A percentile compares a stretch with the other conserved stretches of the same genome.
phyloP scores from a whole-genome alignment of 768 basidiomycete genomes.

The Trametes maxima region DNA sequence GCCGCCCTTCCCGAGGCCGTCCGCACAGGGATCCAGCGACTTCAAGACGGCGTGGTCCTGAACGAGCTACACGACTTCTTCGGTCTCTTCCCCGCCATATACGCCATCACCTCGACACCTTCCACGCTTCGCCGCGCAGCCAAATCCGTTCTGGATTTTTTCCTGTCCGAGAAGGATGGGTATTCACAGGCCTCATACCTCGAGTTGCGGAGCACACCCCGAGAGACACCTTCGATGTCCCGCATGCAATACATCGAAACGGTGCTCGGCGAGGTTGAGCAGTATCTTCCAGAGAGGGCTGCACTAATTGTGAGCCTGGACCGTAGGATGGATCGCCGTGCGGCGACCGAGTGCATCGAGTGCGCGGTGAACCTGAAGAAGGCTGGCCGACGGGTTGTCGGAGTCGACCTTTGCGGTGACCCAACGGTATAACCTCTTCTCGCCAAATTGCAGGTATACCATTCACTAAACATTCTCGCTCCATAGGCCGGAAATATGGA shows the following conservation, averaged over 20 bases:
- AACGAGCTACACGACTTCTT: conserved; percentile 75
- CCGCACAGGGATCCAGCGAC: conserved; percentile 44
- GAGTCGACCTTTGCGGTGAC: conserved; percentile 82
- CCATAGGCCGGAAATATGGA: conserved; percentile 56
- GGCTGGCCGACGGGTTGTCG: conserved; percentile 67
- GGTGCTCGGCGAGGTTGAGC: conserved; percentile 66
- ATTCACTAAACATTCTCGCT: conserved; percentile 2
- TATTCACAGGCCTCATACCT: conserved; percentile 66
- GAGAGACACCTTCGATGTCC: conserved; percentile 58
- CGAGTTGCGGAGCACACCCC: conserved; percentile 84
- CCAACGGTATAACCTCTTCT: conserved; percentile 42
- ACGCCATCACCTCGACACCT: conserved; percentile 70
- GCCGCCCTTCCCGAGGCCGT: conserved; percentile 32
- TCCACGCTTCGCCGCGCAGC: conserved; percentile 56
- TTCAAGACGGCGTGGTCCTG: conserved; percentile 46
- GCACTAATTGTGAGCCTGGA: conserved; percentile 79
- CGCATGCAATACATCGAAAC: conserved; percentile 61
- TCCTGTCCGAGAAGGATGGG: conserved; percentile 47
- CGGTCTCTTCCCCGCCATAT: conserved; percentile 73
- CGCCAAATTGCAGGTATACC: background rate
- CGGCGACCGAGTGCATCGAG: conserved; percentile 56
- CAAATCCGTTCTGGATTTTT: conserved; percentile 63
- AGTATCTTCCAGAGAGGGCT: conserved; percentile 51
- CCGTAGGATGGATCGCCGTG: conserved; percentile 57
- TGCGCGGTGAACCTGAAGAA: conserved; percentile 56